Conservation (phyloP, 352 stramenopile genomes). For the Stramenopiles sp. region DNA sequence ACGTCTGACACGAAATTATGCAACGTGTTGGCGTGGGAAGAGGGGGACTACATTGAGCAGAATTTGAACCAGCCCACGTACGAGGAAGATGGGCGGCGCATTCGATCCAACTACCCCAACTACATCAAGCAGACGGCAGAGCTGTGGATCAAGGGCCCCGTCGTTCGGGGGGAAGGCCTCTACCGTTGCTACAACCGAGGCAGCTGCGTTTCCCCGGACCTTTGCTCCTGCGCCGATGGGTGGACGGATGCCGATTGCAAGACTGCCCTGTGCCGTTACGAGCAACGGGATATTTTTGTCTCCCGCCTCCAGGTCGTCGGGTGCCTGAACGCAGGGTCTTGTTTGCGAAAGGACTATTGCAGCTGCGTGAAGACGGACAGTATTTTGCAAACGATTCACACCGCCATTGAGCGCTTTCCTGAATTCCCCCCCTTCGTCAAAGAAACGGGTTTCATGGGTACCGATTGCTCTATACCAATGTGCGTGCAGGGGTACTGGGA, state of each 20-base stretch:
- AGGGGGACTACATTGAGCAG: conserved; percentile 85
- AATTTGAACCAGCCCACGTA: too few relatives aligned
- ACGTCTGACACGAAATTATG: too few relatives aligned
- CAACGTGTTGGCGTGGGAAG: conserved; percentile 55
- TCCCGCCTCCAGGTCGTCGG: conserved; percentile 25
- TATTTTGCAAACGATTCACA: conserved; percentile 46
- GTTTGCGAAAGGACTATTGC: conserved; percentile 68
- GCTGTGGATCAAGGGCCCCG: conserved; percentile 39
- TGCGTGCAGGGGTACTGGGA: conserved; percentile 83
- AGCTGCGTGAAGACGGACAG: conserved; percentile 59
- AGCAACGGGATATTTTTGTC: too few relatives aligned
- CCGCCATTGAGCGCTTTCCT: conserved; percentile 36
- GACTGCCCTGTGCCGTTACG: conserved; percentile 81
- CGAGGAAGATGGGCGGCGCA: conserved; percentile 38
- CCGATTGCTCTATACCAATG: conserved; percentile 76
- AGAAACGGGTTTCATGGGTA: conserved; percentile 67
- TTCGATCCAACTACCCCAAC: conserved; percentile 75
- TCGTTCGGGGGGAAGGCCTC: conserved; percentile 59
- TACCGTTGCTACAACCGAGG: conserved; percentile 79
- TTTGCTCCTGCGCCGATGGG: conserved; percentile 58
- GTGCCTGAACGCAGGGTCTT: conserved; percentile 76
- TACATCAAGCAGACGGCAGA: conserved; percentile 45
- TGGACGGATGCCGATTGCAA: conserved; percentile 93
- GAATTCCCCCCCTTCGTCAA: conserved; percentile 77
- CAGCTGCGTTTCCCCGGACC: conserved; percentile 67